These are phyloP conservation scores for Medicago lupulina DNA, from an alignment of 306 rosid genomes.

Conservation along the genomic window DNA sequence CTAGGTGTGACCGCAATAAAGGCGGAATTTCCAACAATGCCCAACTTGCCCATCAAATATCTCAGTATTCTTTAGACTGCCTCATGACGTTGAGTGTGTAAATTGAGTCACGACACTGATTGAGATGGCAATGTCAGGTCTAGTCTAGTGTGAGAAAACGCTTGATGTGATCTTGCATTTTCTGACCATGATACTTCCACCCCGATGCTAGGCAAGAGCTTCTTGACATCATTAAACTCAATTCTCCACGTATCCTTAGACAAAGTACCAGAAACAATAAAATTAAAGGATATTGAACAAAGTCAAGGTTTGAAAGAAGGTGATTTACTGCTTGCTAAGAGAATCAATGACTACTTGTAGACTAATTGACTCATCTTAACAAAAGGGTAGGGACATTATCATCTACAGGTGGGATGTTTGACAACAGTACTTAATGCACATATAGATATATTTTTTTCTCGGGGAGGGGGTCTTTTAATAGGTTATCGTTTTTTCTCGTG, in stretches of 20 bases:
- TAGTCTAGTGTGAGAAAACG: too few species aligned
- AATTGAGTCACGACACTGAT: too few species aligned
- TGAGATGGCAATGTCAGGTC: too few species aligned
- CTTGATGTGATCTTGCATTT: background rate
- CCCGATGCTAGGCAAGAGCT: background rate
- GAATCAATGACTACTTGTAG: background rate
- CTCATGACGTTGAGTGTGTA: too few species aligned
- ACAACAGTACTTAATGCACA: background rate
- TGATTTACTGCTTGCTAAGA: background rate
- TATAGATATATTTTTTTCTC: background rate
- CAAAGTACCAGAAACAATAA: background rate
- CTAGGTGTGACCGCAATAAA: too few species aligned
- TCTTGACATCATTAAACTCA: background rate
- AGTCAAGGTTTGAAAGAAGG: background rate
- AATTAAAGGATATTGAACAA: background rate
- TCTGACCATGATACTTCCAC: background rate
- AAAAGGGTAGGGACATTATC: background rate
- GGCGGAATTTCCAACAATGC: too few species aligned
- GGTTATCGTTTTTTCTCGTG: background rate
- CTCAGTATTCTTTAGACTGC: too few species aligned
- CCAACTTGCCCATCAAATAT: too few species aligned
- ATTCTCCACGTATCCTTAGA: background rate
- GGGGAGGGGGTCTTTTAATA: background rate
- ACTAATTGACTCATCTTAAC: too few species aligned
- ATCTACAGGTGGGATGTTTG: background rate